Evolutionary conservation across 768 basidiomycete species (phyloP).

Genomic region (Leccinum imitatum): DNA sequence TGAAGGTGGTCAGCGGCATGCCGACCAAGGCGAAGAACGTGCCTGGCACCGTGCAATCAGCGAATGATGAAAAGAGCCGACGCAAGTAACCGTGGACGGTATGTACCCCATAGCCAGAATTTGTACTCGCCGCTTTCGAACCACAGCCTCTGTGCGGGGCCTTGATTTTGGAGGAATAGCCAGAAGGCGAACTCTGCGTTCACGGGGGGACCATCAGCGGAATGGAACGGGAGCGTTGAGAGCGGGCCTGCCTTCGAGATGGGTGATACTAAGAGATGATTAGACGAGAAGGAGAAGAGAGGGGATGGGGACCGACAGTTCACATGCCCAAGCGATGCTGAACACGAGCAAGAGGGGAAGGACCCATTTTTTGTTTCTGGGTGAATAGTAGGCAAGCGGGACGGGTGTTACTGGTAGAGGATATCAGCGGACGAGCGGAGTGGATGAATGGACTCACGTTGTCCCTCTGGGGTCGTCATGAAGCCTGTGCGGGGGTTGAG

Average conservation of each 20-base stretch:
- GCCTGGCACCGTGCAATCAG: slow-evolving; percentile 40
- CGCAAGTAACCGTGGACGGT: neutral
- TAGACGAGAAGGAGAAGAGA: slow-evolving; percentile 2
- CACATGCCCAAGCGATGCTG: slow-evolving; percentile 73
- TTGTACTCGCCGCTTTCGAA: slow-evolving; percentile 79
- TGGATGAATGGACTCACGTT: slow-evolving; percentile 9
- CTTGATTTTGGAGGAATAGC: slow-evolving; percentile 80
- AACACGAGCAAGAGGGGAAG: slow-evolving; percentile 71
- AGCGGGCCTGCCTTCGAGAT: slow-evolving; percentile 62
- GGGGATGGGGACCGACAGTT: slow-evolving; percentile 49
- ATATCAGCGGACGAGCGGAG: slow-evolving; percentile 4
- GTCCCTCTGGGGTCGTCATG: slow-evolving; percentile 9
- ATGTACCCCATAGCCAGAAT: slow-evolving; percentile 64
- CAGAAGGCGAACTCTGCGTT: slow-evolving; percentile 72
- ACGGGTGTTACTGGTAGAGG: slow-evolving; percentile 49
- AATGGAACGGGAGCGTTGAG: too few relatives aligned
- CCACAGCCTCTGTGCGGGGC: slow-evolving; percentile 69
- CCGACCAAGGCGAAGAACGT: slow-evolving; percentile 64
- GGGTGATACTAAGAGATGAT: slow-evolving; percentile 55
- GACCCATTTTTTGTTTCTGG: slow-evolving; percentile 49
- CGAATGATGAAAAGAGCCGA: neutral
- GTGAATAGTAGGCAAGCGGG: slow-evolving; percentile 53
- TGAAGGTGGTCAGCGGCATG: slow-evolving; percentile 67
- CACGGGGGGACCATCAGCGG: neutral
- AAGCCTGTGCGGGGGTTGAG: slow-evolving; percentile 16